Percentiles rank a stretch among this genome's conserved stretches.
These are phyloP conservation scores for Sabuloglossum arenarium DNA, from an alignment of 495 filamentous ascomycete genomes.

Conservation along the genomic window DNA sequence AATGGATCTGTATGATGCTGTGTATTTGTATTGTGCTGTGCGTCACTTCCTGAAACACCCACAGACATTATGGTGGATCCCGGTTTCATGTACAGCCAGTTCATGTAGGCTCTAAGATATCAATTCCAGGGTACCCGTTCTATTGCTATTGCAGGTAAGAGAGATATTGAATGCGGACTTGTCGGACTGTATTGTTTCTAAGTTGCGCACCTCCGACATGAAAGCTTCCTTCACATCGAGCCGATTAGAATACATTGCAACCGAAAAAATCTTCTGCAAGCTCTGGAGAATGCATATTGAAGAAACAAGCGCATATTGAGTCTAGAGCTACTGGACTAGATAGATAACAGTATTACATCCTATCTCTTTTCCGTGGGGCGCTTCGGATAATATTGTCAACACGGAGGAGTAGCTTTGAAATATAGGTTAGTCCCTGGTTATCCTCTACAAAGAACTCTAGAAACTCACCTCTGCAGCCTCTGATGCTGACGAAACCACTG, in stretches of 20 bases:
- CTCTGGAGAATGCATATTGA: background rate
- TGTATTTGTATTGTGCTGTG: too few relatives aligned
- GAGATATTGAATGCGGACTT: background rate
- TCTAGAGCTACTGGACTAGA: background rate
- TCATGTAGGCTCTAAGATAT: too few relatives aligned
- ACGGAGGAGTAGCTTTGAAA: slow-evolving; percentile 46
- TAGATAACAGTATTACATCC: slow-evolving; percentile 28
- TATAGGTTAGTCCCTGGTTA: background rate
- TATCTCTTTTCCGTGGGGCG: slow-evolving; percentile 53
- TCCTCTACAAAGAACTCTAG: background rate
- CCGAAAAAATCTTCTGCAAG: background rate
- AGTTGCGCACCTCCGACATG: background rate
- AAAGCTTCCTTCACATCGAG: background rate
- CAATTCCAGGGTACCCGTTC: too few relatives aligned
- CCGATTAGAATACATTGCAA: background rate
- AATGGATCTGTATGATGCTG: too few relatives aligned
- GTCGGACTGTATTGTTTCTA: background rate
- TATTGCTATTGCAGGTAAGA: background rate
- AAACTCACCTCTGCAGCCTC: slow-evolving; percentile 82
- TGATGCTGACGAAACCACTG: slow-evolving; percentile 82
- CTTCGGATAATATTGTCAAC: slow-evolving; percentile 76
- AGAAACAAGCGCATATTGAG: background rate
- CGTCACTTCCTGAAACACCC: too few relatives aligned
- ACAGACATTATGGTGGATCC: too few relatives aligned
- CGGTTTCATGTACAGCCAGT: too few relatives aligned